phyloP scores from a whole-genome alignment of 1,284 basidiomycete genomes.

The Chalciporus sp. region DNA sequence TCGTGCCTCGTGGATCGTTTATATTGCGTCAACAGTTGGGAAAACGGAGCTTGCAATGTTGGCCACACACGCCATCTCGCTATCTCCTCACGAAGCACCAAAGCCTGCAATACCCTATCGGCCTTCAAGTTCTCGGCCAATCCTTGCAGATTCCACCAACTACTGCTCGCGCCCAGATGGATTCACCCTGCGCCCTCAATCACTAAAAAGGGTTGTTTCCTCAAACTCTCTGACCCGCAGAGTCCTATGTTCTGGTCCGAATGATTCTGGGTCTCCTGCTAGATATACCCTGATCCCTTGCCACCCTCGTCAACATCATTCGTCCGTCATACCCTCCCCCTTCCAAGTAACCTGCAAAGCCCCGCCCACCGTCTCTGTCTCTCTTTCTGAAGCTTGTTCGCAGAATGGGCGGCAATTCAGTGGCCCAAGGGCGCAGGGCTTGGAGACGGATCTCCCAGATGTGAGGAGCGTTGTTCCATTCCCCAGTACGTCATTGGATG shows the following conservation, averaged over 20 bases:
- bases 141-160: constrained; percentile 31
- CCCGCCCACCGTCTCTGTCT: constrained; percentile 34
- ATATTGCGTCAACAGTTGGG: constrained; percentile 9
- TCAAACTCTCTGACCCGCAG: constrained; percentile 23
- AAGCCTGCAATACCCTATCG: background rate
- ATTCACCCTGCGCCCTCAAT: background rate
- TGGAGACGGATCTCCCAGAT: constrained; percentile 30
- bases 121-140: constrained; percentile 13
- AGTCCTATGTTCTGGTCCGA: constrained; percentile 15
- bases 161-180: constrained; percentile 5
- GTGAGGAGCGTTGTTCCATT: constrained; percentile 36
- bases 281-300: background rate
- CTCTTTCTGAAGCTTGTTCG: constrained; percentile 33
- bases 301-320: constrained; percentile 12
- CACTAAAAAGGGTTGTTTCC: constrained; percentile 16
- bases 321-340: constrained; percentile 10
- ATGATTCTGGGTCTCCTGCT: background rate
- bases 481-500: constrained; percentile 21
- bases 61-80: constrained; percentile 11
- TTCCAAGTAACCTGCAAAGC: constrained; percentile 30
- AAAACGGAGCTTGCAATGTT: constrained; percentile 19
- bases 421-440: constrained; percentile 8
- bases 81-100: constrained; percentile 2
- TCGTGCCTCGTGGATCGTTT: constrained; percentile 4
- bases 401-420: constrained; percentile 11